Evolutionary conservation across 1,284 basidiomycete genomes (phyloP), one percentile per base, ranked within the genome.

Genomic region (Boletellus sp.): DNA sequence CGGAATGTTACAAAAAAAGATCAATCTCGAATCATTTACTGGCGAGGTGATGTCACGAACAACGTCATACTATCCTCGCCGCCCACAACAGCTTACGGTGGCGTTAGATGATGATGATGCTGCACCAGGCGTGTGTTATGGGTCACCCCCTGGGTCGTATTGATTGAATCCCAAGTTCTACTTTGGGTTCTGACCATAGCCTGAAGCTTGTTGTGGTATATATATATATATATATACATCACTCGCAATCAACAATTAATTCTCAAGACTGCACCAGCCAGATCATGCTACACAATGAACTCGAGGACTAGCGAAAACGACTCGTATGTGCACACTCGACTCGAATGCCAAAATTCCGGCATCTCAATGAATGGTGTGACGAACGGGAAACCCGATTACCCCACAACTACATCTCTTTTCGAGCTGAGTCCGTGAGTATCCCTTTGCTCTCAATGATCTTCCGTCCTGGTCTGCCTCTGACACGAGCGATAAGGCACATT

Each of bases 401-500:
- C 40, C 8, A 10, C 8, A 16, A 16, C 52, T 60, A 68, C 15
- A 16, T 33, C 21, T 48, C 51, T 30, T 51, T 66, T 36, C 51
- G 37, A 26, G 16, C 46, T 2, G 36, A 15, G 43, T 58, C 51
- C 3, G 47, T 39, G 15, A 49, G 44, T n/a, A 70, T n/a, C 35
- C 82, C 66, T 54, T 73, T 69, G 58, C 76, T 82, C 45, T 79
- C 75, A 58, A 88, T 80, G 47, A 76, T 66, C 44, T 89, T 78
- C 30, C 70, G 65, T 2, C 78, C 82, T n/a, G n/a, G n/a, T n/a
- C n/a, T n/a, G n/a, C n/a, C n/a, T n/a, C n/a, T 13, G 75, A 80
- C 30, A 86, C 68, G 43, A 92, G 73, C 7, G 79, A 76, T 10
- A 94, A 75, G 0, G 89, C 91, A 13, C 80, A 80, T 73, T 95